Evolutionary conservation across 225 moss, liverwort and hornwort species (phyloP), one percentile per base, ranked within the genome.

Genomic region (Lunularia cruciata): DNA sequence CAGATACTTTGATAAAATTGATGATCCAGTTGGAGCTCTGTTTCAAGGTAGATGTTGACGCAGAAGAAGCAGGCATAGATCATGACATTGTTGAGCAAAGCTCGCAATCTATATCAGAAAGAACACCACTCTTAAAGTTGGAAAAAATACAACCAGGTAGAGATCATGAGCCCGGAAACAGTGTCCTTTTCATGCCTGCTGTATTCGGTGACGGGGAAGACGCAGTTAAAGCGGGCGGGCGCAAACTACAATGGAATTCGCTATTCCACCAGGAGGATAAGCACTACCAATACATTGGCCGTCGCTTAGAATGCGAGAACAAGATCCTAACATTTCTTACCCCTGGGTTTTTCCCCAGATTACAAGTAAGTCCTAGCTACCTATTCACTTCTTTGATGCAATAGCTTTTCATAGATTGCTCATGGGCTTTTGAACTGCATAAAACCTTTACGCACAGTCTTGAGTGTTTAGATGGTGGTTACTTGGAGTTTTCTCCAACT

Each of bases 11-110:
- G 49, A 76, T 93, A 16, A 62, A 88, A 49, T 73, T 93, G 38
- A 90, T 93, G 88, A 80, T 87, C 33, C 73, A 88, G 61, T 72
- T 93, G 59, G 89, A 92, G 57, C 58, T 92, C 15, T 90, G 92
- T 57, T 93, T 82, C 18, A 83, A 86, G 57, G 73, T 77, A 25
- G 47, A 57, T 25, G 72, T 69, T 1, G 83, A 84, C 52, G 36
- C 0, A 19, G 13, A 49, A 27, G 33, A 18, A 54, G 15, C 52
- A 36, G 33, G 23, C 2, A 13, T 0, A 2, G 4, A 9, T 0
- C 5, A 16, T 5, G 37, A 62, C 25, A 20, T 18, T 2, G 30
- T 28, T 28, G 8, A 40, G 40, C 23, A 30, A 3, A 22, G 25
- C 10, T 45, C 65, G 28, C 47, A 48, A 9, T 30, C 46, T 12